phyloP scores from a whole-genome alignment of 331 rosid species.

The Pyracantha coccinea region DNA sequence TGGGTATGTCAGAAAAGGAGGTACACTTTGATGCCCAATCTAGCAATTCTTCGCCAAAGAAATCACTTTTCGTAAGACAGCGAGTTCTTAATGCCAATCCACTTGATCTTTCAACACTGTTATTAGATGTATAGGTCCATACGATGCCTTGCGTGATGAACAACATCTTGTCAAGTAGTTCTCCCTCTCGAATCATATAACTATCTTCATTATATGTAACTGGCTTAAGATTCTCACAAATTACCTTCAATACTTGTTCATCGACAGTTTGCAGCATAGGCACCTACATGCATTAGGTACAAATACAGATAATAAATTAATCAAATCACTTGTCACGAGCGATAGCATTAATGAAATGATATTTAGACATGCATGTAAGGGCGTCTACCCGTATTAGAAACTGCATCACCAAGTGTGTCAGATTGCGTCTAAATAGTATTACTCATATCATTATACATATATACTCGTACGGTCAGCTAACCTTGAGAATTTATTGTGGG shows the following conservation, averaged over 20 bases:
- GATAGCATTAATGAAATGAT: no score
- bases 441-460: no score
- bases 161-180: slow-evolving; percentile 15
- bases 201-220: slow-evolving; percentile 8
- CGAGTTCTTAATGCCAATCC: background rate
- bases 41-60: background rate
- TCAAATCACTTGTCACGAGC: background rate
- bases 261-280: background rate
- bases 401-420: no score
- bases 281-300: background rate
- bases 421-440: no score
- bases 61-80: background rate
- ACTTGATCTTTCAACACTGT: background rate
- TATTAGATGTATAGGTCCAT: background rate
- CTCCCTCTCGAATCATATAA: slow-evolving; percentile 15
- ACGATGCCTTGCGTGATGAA: slow-evolving; percentile 12
- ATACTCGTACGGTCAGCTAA: background rate
- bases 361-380: no score
- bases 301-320: background rate
- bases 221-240: slow-evolving; percentile 16
- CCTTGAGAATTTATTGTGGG: background rate
- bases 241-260: slow-evolving; percentile 5
- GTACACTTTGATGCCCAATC: slow-evolving; percentile 22
- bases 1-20: slow-evolving; percentile 20
- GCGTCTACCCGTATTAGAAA: no score